Conservation (phyloP, 2,329 filamentous ascomycete genomes). For the Colletotrichum higginsianum region DNA sequence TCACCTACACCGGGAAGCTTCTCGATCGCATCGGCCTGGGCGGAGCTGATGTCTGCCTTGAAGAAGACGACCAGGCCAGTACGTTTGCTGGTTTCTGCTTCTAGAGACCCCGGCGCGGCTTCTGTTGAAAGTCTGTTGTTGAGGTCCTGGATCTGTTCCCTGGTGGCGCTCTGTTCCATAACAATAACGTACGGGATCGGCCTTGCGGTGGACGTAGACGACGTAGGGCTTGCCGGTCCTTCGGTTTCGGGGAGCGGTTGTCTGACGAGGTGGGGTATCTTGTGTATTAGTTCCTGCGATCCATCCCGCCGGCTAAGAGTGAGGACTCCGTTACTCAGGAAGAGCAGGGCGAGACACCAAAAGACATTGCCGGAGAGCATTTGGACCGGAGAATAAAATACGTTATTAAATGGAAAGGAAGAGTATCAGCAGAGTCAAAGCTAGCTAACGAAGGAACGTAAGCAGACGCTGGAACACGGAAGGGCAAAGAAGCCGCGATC, state of each 20-base stretch:
- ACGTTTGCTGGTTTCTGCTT: conserved; percentile 1
- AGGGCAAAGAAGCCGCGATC: background rate
- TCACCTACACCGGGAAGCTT: conserved; percentile 8
- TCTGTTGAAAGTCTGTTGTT: conserved; percentile 9
- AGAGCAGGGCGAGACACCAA: background rate
- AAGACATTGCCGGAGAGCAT: conserved; percentile 1
- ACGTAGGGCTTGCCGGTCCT: conserved; percentile 3
- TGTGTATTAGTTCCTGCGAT: background rate
- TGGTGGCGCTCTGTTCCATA: background rate
- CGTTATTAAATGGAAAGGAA: too few relatives aligned
- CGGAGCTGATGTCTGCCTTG: conserved; percentile 14
- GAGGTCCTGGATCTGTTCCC: conserved; percentile 2
- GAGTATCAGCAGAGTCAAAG: background rate
- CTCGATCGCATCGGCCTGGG: background rate
- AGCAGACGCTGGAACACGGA: background rate
- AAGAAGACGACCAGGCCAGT: conserved; percentile 22
- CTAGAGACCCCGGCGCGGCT: background rate
- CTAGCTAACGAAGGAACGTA: background rate
- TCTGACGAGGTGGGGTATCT: background rate
- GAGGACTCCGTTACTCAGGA: background rate
- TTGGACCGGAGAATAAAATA: background rate
- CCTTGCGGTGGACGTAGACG: background rate
- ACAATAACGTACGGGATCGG: background rate
- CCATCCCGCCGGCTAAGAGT: background rate
- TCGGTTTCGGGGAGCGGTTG: conserved; percentile 10